Evolutionary conservation across 1,284 basidiomycete genomes (phyloP), one percentile per base, ranked within the genome.

Genomic region (Erythrobasidium hasegawianum): DNA sequence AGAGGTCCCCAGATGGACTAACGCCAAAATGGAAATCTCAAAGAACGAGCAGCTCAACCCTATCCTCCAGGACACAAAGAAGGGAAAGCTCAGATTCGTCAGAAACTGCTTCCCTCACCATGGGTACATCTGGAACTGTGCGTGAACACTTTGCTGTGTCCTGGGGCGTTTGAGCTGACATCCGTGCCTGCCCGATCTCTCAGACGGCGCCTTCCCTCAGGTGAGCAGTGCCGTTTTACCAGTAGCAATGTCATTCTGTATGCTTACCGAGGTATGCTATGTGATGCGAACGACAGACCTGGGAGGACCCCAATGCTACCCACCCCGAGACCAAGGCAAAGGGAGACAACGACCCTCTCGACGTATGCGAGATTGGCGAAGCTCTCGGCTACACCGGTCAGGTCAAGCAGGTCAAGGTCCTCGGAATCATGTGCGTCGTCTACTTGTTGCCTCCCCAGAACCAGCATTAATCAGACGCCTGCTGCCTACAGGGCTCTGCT

Each of bases 51-150:
- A 85, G 33, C 92, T 98, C 85, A 99, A 99, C 82, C 93, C 94
- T 74, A 97, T 99, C 87, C 93, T 96, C 81, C 96, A 99, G 82
- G 93, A 96, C 78, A 87, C 88, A 78, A 96, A 95, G 82, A 92
- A 90, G 81, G 92, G 92, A 76, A 93, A 90, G 79, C 82, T 98
- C 78, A 89, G 96, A 75, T 98, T 85, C 80, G 96, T 99, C 71
- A 89, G 96, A 80, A 98, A 98, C 86, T 98, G 94, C 81, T 99
- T 99, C 89, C 96, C 93, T 73, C 95, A 97, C 83, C 93, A 97
- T 79, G 94, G 93, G 57, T 92, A 94, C 83, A 92, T 96, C 82
- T 94, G 91, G 92, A 96, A 96, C 84, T 96, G 70, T 68, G 54
- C 50, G 70, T 50, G 20, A 2, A n/a, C n/a, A n/a, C n/a, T n/a